Conservation (phyloP, 768 basidiomycete genomes). For the Termitomyces sp. region DNA sequence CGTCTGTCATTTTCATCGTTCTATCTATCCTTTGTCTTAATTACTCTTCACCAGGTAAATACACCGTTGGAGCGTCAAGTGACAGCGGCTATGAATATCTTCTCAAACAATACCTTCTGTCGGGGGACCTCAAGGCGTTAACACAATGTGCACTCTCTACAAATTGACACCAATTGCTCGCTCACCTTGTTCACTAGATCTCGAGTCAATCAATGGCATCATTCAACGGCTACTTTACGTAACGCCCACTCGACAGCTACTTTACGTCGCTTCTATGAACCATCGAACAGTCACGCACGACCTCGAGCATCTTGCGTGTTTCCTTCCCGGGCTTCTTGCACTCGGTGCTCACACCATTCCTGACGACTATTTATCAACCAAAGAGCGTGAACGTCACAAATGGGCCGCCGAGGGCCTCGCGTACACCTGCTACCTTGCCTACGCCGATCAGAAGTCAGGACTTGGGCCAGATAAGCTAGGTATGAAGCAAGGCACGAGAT, state of each 20-base stretch:
- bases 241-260: conserved; percentile 49
- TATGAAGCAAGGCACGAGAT: conserved; percentile 35
- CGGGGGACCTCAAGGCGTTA: conserved; percentile 38
- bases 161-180: not conserved
- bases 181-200: conserved; percentile 27
- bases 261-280: conserved; percentile 56
- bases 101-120: conserved; percentile 59
- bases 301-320: conserved; percentile 68
- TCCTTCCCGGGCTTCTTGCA: conserved; percentile 61
- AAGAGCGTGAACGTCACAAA: conserved; percentile 43
- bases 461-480: conserved; percentile 55
- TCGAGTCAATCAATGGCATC: conserved; percentile 47
- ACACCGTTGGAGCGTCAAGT: conserved; percentile 50
- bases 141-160: conserved; percentile 41
- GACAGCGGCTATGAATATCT: conserved; percentile 70
- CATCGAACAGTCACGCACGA: conserved; percentile 31
- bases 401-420: conserved; percentile 73
- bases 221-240: conserved; percentile 54
- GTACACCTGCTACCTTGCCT: conserved; percentile 61
- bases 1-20: conserved; percentile 15
- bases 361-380: conserved; percentile 20
- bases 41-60: conserved; percentile 25
- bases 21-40: not conserved
- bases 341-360: conserved; percentile 52
- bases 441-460: conserved; percentile 61